Evolutionary conservation across 1,139 yeast genomes (phyloP), one percentile per base, ranked within the genome.

Genomic region (Candida pseudoviswanathii): DNA sequence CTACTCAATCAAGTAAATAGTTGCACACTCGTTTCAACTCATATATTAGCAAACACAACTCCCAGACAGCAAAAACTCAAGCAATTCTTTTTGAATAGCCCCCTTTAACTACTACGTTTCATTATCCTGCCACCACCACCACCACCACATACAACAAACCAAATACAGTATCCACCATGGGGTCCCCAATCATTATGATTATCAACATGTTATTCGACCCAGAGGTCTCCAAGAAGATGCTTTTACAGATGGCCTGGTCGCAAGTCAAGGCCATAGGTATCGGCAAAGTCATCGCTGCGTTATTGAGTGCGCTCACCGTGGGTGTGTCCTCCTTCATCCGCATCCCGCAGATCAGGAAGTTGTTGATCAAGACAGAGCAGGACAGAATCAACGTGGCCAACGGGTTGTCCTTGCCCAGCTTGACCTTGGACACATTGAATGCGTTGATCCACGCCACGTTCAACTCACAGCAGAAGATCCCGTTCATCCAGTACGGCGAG

Each of bases 401-500:
- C 29, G 81, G 80, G 0, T 65, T 76, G 50, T 68, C 78, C 10
- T 61, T 68, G 44, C 68, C 68, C 43, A 68, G 77, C 1, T 63
- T 73, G 37, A 60, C 70, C 25, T 62, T 75, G 54, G 81, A 76
- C 54, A 65, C 73, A 0, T 59, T 73, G 53, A 67, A 68, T 51
- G 70, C 74, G 44, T 67, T 74, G 57, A 63, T 75, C 44, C 80
- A 75, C 57, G 75, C 73, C 40, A 61, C 71, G 21, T 76, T 73
- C 62, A 75, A 75, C 55, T 54, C 61, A 38, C 77, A 72, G 45
- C 66, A 67, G 50, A 57, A 64, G 26, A 71, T 69, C 48, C 64
- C 69, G 44, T 76, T 76, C 52, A 60, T 73, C 46, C 68, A 69
- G 48, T 76, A 75, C 55, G 81, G 81, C 5, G 81, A 76, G 56